Base-by-base conservation (phyloP, 2,329 filamentous ascomycete genomes). In the Cercospora citrullina region DNA sequence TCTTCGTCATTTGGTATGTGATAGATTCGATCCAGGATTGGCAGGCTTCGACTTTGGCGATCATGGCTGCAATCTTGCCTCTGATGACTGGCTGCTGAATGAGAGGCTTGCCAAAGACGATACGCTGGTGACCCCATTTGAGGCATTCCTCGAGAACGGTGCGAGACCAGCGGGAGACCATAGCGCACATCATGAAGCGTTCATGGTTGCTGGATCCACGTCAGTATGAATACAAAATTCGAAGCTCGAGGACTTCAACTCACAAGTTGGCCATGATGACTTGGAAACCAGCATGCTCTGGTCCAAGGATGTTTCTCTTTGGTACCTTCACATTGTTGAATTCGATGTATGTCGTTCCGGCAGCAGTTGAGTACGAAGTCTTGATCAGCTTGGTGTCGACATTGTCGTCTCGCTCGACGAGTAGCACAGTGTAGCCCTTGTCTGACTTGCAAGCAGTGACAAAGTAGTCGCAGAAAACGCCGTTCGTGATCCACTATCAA, bases 241-340 rank as follows among this genome's bases (percentile, higher is more conserved):
- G 31, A 14, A 36, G 33, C 33, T 1, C 0, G 12, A 36, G 33
- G 12, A 36, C 33, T 36, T 36, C 1, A 36, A 67, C 63, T 42
- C 62, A 81, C 91, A 96, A 96, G 82, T 96, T 96, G 81, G 87
- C 88, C 77, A 95, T 85, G 76, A 96, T 92, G 31, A 95, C 91
- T 69, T 90, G 86, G 76, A 96, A 94, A 6, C 93, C 93, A 82
- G 94, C 91, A 83, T 95, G 88, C 81, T 96, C 92, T 77, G 91
- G 83, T 69, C 93, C 93, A 5, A 96, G 83, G 16, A 96, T 82
- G 79, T 95, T 89, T 77, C 89, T 86, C 0, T 88, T 90, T 0
- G 93, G 92, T 0, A 96, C 92, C 82, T 93, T 93, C 79, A 94
- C 92, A 72, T 95, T 91, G 80, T 94, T 91, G 78, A 92, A 94